Percentiles rank a stretch among this genome's conserved stretches.
These are phyloP conservation scores for Botrytis porri DNA, from an alignment of 2,329 filamentous ascomycete genomes.

Conservation along the genomic window DNA sequence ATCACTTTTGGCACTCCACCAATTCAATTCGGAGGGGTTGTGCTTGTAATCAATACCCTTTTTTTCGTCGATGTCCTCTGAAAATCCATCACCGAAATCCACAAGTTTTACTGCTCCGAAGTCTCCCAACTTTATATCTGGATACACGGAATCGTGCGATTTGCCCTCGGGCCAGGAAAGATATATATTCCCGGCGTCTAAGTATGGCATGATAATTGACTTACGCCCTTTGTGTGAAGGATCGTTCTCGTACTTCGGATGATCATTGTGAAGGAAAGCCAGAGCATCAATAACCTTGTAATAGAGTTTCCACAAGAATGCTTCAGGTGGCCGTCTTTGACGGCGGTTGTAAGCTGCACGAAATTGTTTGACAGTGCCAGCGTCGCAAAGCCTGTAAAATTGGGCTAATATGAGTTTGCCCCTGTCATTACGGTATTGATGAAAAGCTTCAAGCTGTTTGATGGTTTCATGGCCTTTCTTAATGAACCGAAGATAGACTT, in stretches of 20 bases:
- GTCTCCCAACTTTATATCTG: not conserved
- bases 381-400: conserved; percentile 4
- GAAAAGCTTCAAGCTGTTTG: conserved; percentile 5
- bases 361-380: conserved; percentile 5
- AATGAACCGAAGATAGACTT: not conserved
- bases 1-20: conserved; percentile 3
- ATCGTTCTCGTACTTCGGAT: conserved; percentile 7
- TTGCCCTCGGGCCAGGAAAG: not conserved
- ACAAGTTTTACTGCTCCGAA: not conserved
- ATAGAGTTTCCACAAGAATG: conserved; percentile 10
- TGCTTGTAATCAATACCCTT: not conserved
- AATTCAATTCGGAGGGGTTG: not conserved
- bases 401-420: not conserved
- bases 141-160: not conserved
- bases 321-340: not conserved
- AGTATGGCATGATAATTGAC: not conserved
- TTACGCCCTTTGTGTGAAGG: not conserved
- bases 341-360: not conserved
- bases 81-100: not conserved
- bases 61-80: not conserved
- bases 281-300: not conserved
- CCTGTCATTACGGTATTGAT: not conserved
- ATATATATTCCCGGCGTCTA: conserved; percentile 4
- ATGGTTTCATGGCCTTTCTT: conserved; percentile 6
- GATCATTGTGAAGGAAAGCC: conserved; percentile 16